These are phyloP conservation scores for Sanghuangporus sanghuang DNA, from an alignment of 1,284 basidiomycete species.

Conservation along the genomic window DNA sequence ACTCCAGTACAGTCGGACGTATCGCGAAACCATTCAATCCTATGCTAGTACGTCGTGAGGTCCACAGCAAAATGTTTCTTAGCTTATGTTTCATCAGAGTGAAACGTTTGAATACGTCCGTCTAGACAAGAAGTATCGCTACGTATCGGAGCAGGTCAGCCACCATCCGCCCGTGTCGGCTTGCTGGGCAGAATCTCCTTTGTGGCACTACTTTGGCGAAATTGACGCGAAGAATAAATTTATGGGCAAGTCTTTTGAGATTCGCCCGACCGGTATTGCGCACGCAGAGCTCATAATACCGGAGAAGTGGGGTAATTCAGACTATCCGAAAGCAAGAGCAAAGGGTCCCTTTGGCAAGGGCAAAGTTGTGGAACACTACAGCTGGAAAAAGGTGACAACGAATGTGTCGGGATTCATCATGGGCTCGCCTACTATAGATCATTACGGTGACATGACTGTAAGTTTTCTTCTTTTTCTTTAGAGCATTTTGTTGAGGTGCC, in stretches of 20 bases:
- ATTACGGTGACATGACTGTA: conserved; percentile 93
- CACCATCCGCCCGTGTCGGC: conserved; percentile 98
- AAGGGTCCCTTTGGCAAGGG: conserved; percentile 34
- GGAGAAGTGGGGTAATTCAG: conserved; percentile 46
- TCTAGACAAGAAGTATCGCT: conserved; percentile 86
- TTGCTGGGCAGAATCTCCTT: conserved; percentile 88
- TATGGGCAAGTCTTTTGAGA: conserved; percentile 96
- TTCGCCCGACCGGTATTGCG: conserved; percentile 90
- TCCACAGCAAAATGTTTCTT: conserved; percentile 13
- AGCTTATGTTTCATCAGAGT: conserved; percentile 39
- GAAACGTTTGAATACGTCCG: conserved; percentile 96
- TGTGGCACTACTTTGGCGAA: conserved; percentile 92
- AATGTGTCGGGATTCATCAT: conserved; percentile 93
- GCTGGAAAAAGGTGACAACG: conserved; percentile 95
- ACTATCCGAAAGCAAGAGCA: conserved; percentile 46
- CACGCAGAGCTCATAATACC: conserved; percentile 85
- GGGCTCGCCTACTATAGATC: conserved; percentile 91
- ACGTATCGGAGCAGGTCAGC: conserved; percentile 92
- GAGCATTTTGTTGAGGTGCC: neutral
- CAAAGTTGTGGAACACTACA: conserved; percentile 78
- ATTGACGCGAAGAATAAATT: conserved; percentile 93
- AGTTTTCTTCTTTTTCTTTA: conserved; percentile 29
- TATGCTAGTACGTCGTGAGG: conserved; percentile 59
- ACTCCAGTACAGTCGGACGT: conserved; percentile 91
- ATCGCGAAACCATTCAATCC: conserved; percentile 97